Conservation (phyloP, 371 early-diverging fungal genomes). For the Rhizopus sp. region DNA sequence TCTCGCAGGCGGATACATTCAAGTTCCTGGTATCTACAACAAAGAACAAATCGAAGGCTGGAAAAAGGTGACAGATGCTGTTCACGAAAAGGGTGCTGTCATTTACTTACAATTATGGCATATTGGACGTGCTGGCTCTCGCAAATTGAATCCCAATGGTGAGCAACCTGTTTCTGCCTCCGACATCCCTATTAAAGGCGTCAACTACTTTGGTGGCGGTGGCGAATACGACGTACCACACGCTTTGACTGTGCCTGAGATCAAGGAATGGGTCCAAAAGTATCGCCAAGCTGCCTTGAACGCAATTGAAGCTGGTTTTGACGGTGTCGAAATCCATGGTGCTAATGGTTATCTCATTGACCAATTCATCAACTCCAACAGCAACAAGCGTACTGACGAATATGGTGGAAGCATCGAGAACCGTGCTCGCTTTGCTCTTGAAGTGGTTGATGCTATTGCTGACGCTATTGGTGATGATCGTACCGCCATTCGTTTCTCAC, state of each 20-base stretch:
- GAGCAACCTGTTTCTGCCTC: constrained; percentile 35
- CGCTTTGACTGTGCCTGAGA: constrained; percentile 35
- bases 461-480: constrained; percentile 22
- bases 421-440: constrained; percentile 48
- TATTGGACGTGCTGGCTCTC: constrained; percentile 22
- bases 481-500: constrained; percentile 22
- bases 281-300: constrained; percentile 44
- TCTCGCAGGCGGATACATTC: constrained; percentile 31
- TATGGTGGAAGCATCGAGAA: constrained; percentile 62
- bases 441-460: constrained; percentile 42
- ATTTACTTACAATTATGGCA: constrained; percentile 61
- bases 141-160: constrained; percentile 15
- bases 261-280: constrained; percentile 30
- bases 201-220: constrained; percentile 1
- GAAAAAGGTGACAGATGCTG: constrained; percentile 53
- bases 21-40: constrained; percentile 44
- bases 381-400: constrained; percentile 37
- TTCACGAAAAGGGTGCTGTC: constrained; percentile 52
- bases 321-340: constrained; percentile 66
- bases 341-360: constrained; percentile 65
- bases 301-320: constrained; percentile 56
- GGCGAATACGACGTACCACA: constrained; percentile 12
- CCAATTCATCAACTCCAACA: constrained; percentile 44
- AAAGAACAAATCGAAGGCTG: constrained; percentile 52
- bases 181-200: constrained; percentile 22